Evolutionary conservation across 345 rosid species (phyloP).

Genomic region (Eucalyptus cloeziana): DNA sequence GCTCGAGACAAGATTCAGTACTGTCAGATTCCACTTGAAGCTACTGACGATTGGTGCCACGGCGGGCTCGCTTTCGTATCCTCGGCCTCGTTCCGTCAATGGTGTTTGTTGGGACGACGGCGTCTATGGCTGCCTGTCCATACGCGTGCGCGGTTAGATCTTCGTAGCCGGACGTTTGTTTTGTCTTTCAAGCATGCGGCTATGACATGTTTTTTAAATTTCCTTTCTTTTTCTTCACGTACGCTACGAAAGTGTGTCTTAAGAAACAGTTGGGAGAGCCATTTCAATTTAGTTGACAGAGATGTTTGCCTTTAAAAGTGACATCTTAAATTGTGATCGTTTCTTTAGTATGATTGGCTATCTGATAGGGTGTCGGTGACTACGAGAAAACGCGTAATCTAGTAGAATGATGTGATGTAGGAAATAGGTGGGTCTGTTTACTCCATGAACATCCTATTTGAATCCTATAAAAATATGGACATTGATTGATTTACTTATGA

Average conservation of each 20-base stretch:
- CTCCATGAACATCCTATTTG: not conserved
- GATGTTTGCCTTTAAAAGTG: not conserved
- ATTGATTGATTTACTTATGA: not conserved
- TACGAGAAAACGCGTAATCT: not conserved
- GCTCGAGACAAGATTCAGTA: not conserved
- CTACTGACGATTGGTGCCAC: not conserved
- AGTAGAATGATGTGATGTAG: not conserved
- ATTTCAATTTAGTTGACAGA: not conserved
- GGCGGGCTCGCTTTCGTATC: not conserved
- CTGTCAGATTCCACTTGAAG: not conserved
- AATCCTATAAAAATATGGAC: not conserved
- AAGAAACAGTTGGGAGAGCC: not conserved
- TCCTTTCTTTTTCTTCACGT: not conserved
- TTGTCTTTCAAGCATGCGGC: not conserved
- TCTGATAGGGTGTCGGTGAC: not conserved
- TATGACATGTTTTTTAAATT: not conserved
- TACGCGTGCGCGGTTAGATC: not conserved
- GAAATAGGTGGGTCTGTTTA: not conserved
- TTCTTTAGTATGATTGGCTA: not conserved
- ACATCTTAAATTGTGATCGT: not conserved
- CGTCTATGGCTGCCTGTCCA: not conserved
- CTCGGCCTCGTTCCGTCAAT: not conserved
- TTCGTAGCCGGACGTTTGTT: not conserved
- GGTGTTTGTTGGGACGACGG: not conserved
- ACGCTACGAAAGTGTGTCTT: not conserved